A percentile compares a stretch with the other conserved stretches of the same genome.
phyloP scores from a whole-genome alignment of 2,329 filamentous ascomycete genomes.

The Rosellinia necatrix region DNA sequence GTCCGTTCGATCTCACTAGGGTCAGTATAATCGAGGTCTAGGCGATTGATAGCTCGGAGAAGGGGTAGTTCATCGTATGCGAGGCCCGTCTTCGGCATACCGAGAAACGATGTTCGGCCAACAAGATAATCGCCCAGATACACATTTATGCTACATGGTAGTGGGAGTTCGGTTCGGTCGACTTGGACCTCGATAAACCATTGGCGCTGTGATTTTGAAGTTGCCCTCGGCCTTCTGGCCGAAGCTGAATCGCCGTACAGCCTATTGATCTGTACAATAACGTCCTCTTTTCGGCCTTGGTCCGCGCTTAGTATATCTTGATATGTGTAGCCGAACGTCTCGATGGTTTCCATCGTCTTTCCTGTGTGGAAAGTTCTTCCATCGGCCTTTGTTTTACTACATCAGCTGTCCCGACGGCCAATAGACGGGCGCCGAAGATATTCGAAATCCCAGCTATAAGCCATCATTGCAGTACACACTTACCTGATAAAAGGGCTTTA shows the following conservation, averaged over 20 bases:
- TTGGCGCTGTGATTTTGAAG: constrained; percentile 28
- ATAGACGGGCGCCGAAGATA: background rate
- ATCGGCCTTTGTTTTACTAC: constrained; percentile 24
- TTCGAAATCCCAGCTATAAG: background rate
- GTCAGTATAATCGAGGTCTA: constrained; percentile 8
- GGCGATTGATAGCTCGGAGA: constrained; percentile 16
- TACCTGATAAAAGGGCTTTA: constrained; percentile 55
- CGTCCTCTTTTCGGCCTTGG: constrained; percentile 63
- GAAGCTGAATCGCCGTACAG: constrained; percentile 48
- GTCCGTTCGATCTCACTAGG: constrained; percentile 9
- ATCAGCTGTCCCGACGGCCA: background rate
- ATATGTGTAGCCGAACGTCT: constrained; percentile 49
- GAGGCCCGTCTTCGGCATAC: constrained; percentile 43
- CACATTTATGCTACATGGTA: constrained; percentile 46
- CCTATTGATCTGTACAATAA: constrained; percentile 63
- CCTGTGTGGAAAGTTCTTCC: constrained; percentile 50
- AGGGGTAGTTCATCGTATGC: constrained; percentile 43
- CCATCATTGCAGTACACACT: background rate
- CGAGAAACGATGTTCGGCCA: constrained; percentile 44
- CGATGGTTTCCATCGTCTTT: constrained; percentile 37
- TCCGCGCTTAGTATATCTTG: constrained; percentile 57
- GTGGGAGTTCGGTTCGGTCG: constrained; percentile 43
- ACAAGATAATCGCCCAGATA: constrained; percentile 37
- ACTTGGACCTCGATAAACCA: constrained; percentile 46
- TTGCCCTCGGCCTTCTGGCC: background rate